Evolutionary conservation across 1,139 yeast species (phyloP).

Genomic region (Zygoascus sp.): DNA sequence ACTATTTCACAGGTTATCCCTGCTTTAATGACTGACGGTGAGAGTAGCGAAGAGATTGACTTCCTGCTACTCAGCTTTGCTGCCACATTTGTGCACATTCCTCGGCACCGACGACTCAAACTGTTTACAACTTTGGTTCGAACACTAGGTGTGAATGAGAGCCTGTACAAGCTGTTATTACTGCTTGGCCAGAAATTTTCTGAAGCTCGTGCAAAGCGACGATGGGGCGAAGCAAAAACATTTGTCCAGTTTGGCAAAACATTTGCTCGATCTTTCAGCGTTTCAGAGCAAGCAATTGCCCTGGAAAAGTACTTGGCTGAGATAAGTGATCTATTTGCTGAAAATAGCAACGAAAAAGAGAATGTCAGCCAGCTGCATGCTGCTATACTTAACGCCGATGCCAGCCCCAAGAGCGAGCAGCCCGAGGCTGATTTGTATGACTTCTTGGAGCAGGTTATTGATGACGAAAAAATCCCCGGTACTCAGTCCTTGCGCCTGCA

Average conservation of each 20-base stretch:
- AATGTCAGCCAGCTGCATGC: slow-evolving; percentile 56
- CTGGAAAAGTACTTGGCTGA: slow-evolving; percentile 49
- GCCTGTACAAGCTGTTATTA: slow-evolving; percentile 70
- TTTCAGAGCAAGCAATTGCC: slow-evolving; percentile 64
- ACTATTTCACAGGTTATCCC: slow-evolving; percentile 90
- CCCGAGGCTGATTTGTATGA: slow-evolving; percentile 41
- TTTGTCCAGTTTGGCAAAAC: slow-evolving; percentile 67
- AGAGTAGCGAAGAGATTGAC: slow-evolving; percentile 64
- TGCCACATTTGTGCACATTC: slow-evolving; percentile 91
- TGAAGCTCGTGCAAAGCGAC: slow-evolving; percentile 49
- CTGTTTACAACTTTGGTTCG: slow-evolving; percentile 72
- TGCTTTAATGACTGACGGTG: slow-evolving; percentile 66
- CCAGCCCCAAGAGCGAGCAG: slow-evolving; percentile 1
- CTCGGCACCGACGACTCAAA: slow-evolving; percentile 90
- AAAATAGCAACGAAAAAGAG: neutral
- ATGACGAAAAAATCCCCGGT: slow-evolving; percentile 30
- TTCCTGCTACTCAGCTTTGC: slow-evolving; percentile 83
- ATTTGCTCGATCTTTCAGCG: slow-evolving; percentile 62
- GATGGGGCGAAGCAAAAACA: slow-evolving; percentile 59
- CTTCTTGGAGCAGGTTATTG: slow-evolving; percentile 34
- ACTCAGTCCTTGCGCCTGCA: slow-evolving; percentile 30
- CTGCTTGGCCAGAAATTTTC: slow-evolving; percentile 77
- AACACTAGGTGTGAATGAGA: slow-evolving; percentile 63
- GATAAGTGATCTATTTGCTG: slow-evolving; percentile 35
- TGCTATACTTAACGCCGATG: slow-evolving; percentile 19